Evolutionary conservation across 495 filamentous ascomycete genomes (phyloP).

Genomic region (Polyplosphaeria fusca): DNA sequence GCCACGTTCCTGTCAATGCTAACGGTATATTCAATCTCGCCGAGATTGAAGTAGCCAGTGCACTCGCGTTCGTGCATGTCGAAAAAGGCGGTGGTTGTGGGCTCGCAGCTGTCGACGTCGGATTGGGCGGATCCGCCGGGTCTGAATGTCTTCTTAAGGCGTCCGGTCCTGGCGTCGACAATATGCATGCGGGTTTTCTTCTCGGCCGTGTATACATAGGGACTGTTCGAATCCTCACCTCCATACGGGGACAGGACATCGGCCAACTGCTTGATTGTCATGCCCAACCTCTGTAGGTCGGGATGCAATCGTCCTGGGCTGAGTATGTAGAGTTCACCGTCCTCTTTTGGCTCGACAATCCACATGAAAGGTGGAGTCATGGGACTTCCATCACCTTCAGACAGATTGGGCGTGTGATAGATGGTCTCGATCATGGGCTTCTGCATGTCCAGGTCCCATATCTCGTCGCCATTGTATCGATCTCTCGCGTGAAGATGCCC

Average conservation of each 20-base stretch:
- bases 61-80: slow-evolving; percentile 70
- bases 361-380: slow-evolving; percentile 80
- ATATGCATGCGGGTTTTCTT: slow-evolving; percentile 80
- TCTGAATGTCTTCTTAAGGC: slow-evolving; percentile 64
- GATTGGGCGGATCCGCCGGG: slow-evolving; percentile 54
- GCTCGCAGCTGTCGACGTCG: slow-evolving; percentile 53
- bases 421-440: slow-evolving; percentile 86
- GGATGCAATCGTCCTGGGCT: slow-evolving; percentile 56
- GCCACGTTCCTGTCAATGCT: slow-evolving; percentile 73
- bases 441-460: slow-evolving; percentile 79
- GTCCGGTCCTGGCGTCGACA: slow-evolving; percentile 79
- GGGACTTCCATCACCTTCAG: slow-evolving; percentile 52
- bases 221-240: slow-evolving; percentile 56
- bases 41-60: slow-evolving; percentile 70
- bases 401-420: slow-evolving; percentile 72
- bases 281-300: slow-evolving; percentile 59
- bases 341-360: slow-evolving; percentile 89
- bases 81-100: slow-evolving; percentile 54
- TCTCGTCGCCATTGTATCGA: slow-evolving; percentile 74
- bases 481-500: slow-evolving; percentile 92
- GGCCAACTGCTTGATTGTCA: slow-evolving; percentile 79
- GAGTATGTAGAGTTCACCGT: slow-evolving; percentile 88
- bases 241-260: slow-evolving; percentile 63
- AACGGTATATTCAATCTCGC: slow-evolving; percentile 83
- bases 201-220: slow-evolving; percentile 74